Conservation (phyloP, 192 early-diverging fungal genomes). For the Chytriomyces hyalinus region DNA sequence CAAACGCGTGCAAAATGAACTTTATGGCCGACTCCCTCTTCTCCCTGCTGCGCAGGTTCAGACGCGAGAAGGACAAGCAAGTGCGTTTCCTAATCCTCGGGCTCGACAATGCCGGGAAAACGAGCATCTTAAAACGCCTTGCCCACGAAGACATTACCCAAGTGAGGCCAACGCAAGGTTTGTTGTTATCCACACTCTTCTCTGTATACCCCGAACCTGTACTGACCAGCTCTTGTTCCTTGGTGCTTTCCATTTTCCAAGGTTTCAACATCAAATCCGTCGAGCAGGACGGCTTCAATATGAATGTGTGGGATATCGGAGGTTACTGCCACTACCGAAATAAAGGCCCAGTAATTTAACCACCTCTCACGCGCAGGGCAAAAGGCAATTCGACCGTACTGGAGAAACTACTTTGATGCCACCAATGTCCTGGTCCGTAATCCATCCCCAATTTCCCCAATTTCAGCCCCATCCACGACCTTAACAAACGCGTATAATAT, state of each 20-base stretch:
- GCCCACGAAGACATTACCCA: conserved; percentile 61
- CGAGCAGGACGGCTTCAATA: conserved; percentile 59
- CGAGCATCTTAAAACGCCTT: conserved; percentile 58
- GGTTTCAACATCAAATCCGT: conserved; percentile 68
- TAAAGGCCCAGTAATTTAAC: background rate
- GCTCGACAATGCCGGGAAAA: conserved; percentile 69
- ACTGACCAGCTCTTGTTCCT: background rate
- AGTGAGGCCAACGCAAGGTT: conserved; percentile 65
- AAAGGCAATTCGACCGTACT: conserved; percentile 62
- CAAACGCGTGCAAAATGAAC: conserved; percentile 10
- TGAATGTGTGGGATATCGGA: conserved; percentile 71
- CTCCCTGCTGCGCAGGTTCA: conserved; percentile 54
- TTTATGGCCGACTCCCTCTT: conserved; percentile 46
- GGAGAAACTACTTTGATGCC: conserved; percentile 68
- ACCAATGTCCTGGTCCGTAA: conserved; percentile 53
- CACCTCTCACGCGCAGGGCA: conserved; percentile 47
- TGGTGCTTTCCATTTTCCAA: background rate
- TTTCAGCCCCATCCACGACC: too few relatives aligned
- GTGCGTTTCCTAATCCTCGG: conserved; percentile 64
- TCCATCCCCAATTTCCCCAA: conserved; percentile 4
- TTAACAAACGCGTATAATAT: too few relatives aligned
- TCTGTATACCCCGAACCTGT: background rate
- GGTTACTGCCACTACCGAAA: conserved; percentile 30
- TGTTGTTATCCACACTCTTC: background rate
- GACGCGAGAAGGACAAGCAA: conserved; percentile 49